Conservation (phyloP, 805 yeast species). For the Debaryomyces castellii region DNA sequence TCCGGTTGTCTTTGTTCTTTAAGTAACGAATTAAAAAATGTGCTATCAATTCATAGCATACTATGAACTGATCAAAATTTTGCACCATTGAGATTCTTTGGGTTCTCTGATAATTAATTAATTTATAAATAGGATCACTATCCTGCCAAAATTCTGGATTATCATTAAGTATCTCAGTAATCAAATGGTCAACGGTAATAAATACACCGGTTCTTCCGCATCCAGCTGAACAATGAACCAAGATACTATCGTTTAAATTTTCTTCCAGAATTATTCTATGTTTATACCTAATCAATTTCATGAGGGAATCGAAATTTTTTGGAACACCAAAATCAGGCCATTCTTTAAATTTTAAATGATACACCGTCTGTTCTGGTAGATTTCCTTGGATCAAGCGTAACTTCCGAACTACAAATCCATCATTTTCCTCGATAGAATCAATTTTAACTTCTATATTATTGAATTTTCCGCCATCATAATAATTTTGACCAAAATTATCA, state of each 20-base stretch:
- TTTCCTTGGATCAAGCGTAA: slow-evolving; percentile 11
- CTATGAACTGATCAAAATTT: slow-evolving; percentile 68
- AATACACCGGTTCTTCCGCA: slow-evolving; percentile 60
- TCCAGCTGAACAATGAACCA: slow-evolving; percentile 61
- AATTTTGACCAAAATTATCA: slow-evolving; percentile 20
- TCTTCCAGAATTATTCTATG: slow-evolving; percentile 19
- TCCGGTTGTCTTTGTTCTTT: neutral
- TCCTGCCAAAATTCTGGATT: slow-evolving; percentile 19
- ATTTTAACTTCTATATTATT: slow-evolving; percentile 12
- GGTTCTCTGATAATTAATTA: slow-evolving; percentile 64
- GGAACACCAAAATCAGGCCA: slow-evolving; percentile 53
- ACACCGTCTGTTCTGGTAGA: slow-evolving; percentile 16
- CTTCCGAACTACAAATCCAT: slow-evolving; percentile 15
- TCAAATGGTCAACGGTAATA: slow-evolving; percentile 44
- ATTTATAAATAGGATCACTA: slow-evolving; percentile 59
- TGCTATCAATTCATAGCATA: slow-evolving; percentile 66
- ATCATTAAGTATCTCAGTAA: slow-evolving; percentile 9
- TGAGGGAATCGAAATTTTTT: slow-evolving; percentile 24
- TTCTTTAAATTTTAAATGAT: slow-evolving; percentile 39
- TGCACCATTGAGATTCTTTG: slow-evolving; percentile 87
- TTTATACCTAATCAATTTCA: slow-evolving; percentile 33
- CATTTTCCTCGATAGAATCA: slow-evolving; percentile 7
- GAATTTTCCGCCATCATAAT: slow-evolving; percentile 19
- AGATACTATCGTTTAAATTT: slow-evolving; percentile 10
- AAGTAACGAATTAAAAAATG: slow-evolving; percentile 16